Percentiles rank a stretch among this genome's conserved stretches.
phyloP scores from a whole-genome alignment of 2,329 filamentous ascomycete species.

The Penicillium hordei region DNA sequence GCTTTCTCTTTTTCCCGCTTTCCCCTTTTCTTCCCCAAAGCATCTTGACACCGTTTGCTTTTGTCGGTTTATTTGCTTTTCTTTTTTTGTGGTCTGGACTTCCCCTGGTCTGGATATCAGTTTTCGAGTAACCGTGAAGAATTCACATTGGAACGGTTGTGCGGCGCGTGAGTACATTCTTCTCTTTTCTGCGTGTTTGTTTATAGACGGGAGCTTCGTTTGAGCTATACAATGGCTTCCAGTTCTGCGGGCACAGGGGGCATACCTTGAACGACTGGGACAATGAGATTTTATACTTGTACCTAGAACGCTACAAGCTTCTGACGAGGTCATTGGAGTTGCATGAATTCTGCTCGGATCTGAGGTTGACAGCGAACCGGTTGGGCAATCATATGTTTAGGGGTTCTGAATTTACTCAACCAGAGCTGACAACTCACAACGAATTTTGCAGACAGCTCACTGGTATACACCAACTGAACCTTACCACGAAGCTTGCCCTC shows the following conservation, averaged over 20 bases:
- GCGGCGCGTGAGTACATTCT: constrained; percentile 21
- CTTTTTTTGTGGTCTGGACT: constrained; percentile 13
- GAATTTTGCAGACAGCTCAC: neutral
- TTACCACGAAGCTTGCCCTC: neutral
- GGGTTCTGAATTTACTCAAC: neutral
- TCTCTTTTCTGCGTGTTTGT: constrained; percentile 1
- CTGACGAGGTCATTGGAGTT: neutral
- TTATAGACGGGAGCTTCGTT: constrained; percentile 5
- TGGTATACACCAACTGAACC: constrained; percentile 2
- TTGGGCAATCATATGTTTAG: neutral
- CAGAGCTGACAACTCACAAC: neutral
- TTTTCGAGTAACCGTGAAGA: neutral
- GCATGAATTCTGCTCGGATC: neutral
- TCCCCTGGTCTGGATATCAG: constrained; percentile 13
- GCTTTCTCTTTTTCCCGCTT: constrained; percentile 26
- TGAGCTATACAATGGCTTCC: neutral
- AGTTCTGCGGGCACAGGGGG: neutral
- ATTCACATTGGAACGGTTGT: constrained; percentile 1
- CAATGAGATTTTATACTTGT: neutral
- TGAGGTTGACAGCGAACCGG: neutral
- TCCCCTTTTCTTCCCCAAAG: constrained; percentile 19
- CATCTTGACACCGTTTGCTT: constrained; percentile 1
- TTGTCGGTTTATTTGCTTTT: constrained; percentile 19
- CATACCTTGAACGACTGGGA: neutral
- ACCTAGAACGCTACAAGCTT: neutral